These are phyloP conservation scores for Tetrastigma voinierianum DNA, from an alignment of 164 flowering plant genomes.

Conservation along the genomic window DNA sequence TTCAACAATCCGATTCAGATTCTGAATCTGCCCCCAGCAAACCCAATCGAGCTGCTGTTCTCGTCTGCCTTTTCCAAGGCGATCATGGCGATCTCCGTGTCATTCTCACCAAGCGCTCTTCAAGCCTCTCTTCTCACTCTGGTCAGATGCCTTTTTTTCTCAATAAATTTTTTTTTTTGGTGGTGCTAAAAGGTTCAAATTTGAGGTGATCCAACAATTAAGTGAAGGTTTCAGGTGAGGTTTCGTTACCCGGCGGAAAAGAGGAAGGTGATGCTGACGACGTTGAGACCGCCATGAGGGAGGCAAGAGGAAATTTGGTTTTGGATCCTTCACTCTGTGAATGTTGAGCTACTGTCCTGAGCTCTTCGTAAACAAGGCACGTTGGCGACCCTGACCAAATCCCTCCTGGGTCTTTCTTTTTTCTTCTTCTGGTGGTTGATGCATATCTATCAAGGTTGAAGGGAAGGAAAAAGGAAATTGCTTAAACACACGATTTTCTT, in stretches of 20 bases:
- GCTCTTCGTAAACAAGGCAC: conserved; percentile 50
- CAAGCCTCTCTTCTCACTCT: conserved; percentile 33
- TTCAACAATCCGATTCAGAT: conserved; percentile 1
- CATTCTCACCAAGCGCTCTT: conserved; percentile 39
- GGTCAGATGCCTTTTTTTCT: conserved; percentile 13
- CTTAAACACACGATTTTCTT: no score
- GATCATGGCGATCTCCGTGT: conserved; percentile 38
- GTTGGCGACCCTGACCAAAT: not conserved
- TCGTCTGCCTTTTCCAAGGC: conserved; percentile 47
- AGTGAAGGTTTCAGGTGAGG: conserved; percentile 46
- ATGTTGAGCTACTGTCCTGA: conserved; percentile 50
- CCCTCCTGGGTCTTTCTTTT: not conserved
- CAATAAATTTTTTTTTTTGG: not conserved
- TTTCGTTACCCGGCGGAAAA: conserved; percentile 72
- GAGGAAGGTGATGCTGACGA: conserved; percentile 57
- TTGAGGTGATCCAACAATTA: not conserved
- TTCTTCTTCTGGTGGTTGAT: not conserved
- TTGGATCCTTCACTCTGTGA: conserved; percentile 54
- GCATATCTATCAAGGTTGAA: no score
- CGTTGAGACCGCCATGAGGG: conserved; percentile 54
- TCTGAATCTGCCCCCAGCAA: not conserved
- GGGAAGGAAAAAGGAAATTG: no score
- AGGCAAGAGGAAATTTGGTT: conserved; percentile 82
- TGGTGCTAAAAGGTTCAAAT: not conserved
- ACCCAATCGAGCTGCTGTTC: conserved; percentile 44